These are phyloP conservation scores for Fusarium multiceps DNA, from an alignment of 2,329 filamentous ascomycete genomes.

Conservation along the genomic window DNA sequence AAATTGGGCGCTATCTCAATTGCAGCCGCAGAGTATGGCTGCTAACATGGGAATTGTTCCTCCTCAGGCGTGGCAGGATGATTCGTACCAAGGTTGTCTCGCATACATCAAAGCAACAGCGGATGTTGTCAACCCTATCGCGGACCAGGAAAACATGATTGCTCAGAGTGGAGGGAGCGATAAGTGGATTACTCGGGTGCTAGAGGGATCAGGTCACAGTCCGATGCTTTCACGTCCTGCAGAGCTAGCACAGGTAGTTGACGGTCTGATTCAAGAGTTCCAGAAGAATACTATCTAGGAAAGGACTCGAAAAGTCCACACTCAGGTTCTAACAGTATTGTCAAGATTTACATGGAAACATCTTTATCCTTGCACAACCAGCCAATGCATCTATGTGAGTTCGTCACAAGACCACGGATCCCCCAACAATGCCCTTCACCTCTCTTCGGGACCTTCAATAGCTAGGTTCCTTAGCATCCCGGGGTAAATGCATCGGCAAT, in stretches of 20 bases:
- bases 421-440: no score
- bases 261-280: neutral
- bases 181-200: neutral
- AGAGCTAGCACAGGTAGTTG: neutral
- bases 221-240: neutral
- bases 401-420: fast-evolving
- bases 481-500: no score
- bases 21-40: neutral
- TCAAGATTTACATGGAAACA: no score
- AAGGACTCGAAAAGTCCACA: no score
- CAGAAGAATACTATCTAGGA: neutral
- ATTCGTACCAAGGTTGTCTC: neutral
- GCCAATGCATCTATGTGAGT: no score
- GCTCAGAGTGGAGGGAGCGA: neutral
- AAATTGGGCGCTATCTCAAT: fast-evolving
- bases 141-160: neutral
- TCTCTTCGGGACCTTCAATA: no score
- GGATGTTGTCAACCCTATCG: neutral
- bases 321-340: no score
- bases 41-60: neutral
- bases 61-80: neutral
- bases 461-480: no score
- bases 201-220: neutral
- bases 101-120: neutral
- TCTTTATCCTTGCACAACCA: no score